phyloP scores from a whole-genome alignment of 1,139 yeast genomes.

The Neolecta irregularis region DNA sequence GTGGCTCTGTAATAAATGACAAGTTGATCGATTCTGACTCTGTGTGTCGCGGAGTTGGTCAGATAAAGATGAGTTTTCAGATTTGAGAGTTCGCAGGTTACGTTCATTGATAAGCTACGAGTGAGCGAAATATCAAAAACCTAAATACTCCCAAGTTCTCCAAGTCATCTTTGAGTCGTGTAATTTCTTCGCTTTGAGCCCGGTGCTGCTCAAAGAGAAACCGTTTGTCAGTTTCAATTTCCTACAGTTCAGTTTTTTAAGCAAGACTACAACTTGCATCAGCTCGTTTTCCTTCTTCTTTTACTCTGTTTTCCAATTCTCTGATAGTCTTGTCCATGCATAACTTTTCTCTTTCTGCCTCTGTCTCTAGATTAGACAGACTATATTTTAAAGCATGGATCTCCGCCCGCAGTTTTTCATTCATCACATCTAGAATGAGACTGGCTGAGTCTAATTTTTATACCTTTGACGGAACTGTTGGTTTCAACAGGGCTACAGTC shows the following conservation, averaged over 20 bases:
- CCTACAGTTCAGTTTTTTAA: constrained; percentile 15
- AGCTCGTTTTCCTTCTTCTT: constrained; percentile 23
- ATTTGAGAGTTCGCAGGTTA: constrained; percentile 1
- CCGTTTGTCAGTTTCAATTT: constrained; percentile 27
- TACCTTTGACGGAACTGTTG: too few relatives aligned
- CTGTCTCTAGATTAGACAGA: constrained; percentile 22
- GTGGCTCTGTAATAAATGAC: constrained; percentile 1
- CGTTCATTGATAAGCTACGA: constrained; percentile 1
- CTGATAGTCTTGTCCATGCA: constrained; percentile 24
- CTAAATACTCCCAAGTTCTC: constrained; percentile 7
- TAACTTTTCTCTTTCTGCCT: constrained; percentile 23
- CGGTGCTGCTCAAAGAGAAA: constrained; percentile 30
- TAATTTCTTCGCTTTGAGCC: constrained; percentile 23
- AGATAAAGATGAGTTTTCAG: neutral
- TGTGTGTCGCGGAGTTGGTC: neutral
- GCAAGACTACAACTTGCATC: constrained; percentile 16
- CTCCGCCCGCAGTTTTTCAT: constrained; percentile 12
- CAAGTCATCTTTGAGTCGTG: constrained; percentile 21
- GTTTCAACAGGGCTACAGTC: too few relatives aligned
- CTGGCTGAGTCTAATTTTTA: too few relatives aligned
- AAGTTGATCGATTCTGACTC: neutral
- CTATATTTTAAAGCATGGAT: constrained; percentile 23
- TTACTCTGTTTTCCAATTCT: constrained; percentile 22
- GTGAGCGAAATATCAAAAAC: neutral
- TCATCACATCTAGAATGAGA: too few relatives aligned